Conservation (phyloP, 768 basidiomycete species). For the Hericium rajendrae region DNA sequence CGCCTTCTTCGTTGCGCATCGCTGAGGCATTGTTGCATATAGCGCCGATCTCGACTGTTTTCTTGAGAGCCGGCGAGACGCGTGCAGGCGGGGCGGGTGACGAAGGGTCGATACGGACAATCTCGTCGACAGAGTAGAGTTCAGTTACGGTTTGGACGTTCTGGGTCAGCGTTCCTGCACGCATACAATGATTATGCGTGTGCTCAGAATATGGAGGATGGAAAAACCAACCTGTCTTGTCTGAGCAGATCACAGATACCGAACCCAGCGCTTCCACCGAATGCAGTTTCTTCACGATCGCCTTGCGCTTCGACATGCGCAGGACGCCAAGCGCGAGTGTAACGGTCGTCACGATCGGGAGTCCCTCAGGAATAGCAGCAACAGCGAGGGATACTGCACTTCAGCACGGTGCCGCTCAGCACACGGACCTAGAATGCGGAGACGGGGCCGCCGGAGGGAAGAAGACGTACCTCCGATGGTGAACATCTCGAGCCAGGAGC, state of each 20-base stretch:
- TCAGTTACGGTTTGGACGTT: slow-evolving; percentile 95
- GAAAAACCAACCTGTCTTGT: slow-evolving; percentile 68
- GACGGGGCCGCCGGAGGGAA: too few species aligned
- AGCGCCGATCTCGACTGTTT: slow-evolving; percentile 73
- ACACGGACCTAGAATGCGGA: not conserved
- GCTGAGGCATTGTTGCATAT: slow-evolving; percentile 83
- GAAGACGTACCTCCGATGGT: slow-evolving; percentile 80
- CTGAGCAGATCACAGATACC: slow-evolving; percentile 95
- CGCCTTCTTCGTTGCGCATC: slow-evolving; percentile 55
- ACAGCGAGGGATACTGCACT: slow-evolving; percentile 85
- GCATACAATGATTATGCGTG: not conserved
- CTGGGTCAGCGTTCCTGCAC: slow-evolving; percentile 76
- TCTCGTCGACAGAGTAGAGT: slow-evolving; percentile 81
- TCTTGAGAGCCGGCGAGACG: slow-evolving; percentile 58
- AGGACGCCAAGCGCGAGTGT: slow-evolving; percentile 92
- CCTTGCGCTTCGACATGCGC: slow-evolving; percentile 89
- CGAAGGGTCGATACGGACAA: slow-evolving; percentile 51
- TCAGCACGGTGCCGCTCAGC: slow-evolving; percentile 12
- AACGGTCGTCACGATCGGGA: slow-evolving; percentile 95
- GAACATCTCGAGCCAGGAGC: slow-evolving; percentile 96
- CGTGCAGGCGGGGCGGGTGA: slow-evolving; percentile 27
- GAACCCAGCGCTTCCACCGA: slow-evolving; percentile 91
- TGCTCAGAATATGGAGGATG: not conserved
- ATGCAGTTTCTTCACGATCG: slow-evolving; percentile 94
- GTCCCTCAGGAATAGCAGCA: slow-evolving; percentile 95